Base-by-base conservation (phyloP, 2,329 filamentous ascomycete genomes). In the Pochonia chlamydosporia region DNA sequence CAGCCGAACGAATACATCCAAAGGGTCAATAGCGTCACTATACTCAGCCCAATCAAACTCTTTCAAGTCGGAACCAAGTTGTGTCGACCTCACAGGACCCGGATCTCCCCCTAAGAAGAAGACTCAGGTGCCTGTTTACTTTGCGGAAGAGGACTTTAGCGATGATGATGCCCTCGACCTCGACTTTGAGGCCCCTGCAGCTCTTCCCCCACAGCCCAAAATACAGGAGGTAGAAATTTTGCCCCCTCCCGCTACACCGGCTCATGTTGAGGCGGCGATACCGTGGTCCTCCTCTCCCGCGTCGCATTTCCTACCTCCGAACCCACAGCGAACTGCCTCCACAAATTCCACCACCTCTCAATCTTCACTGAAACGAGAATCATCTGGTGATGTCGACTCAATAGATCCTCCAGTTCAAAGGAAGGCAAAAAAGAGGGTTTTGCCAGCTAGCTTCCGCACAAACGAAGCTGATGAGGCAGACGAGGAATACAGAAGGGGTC, bases 141-240 rank as follows among this genome's bases (percentile, higher is more conserved):
- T 90, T 52, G 79, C 82, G 50, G 87, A 90, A 52, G 84, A 92
- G 56, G 91, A 96, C 60, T 93, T 95, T 55, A 89, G 89, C 57
- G 87, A 92, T 60, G 90, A 96, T 56, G 77, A 84, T 18, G 79
- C 89, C 47, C 72, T 95, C 21, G 87, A 88, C 51, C 66, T 87
- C 18, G 78, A 90, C 52, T 77, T 82, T 44, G 76, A 87, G 49
- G 75, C 81, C 49, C 81, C 83, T 0, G 65, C 71, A 2, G 70
- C 76, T 2, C 72, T 80, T 3, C 73, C 72, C 7, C 14, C 66
- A 56, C 54, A 56, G 5, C 63, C 57, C 52, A 54, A 56, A 46
- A 50, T 50, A 10, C 18, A 52, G 13, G 30, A 56, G n/a, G 57
- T 59, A 20, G 55, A 62, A 41, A 55, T 50, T 33, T 53, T 61